phyloP scores from a whole-genome alignment of 768 basidiomycete species.

The Leccinum longicurvipes region DNA sequence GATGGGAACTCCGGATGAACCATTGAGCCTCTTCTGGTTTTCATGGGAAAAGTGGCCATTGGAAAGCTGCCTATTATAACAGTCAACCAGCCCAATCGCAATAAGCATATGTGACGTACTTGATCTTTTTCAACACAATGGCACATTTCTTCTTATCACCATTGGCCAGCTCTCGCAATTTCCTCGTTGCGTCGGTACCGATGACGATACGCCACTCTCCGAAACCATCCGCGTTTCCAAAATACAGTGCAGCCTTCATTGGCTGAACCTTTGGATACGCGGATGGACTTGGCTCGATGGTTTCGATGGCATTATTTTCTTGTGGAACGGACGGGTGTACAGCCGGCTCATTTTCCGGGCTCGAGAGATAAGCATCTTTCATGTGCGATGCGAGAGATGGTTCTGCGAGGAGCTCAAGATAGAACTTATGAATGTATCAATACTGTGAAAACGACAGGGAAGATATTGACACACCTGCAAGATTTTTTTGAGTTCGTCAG shows the following conservation, averaged over 20 bases:
- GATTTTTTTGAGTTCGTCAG: constrained; percentile 22
- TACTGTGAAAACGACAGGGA: no score
- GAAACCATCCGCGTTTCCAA: constrained; percentile 55
- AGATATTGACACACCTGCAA: constrained; percentile 26
- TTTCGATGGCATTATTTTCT: background rate
- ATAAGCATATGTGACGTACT: constrained; percentile 42
- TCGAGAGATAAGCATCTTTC: constrained; percentile 9
- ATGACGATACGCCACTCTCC: constrained; percentile 64
- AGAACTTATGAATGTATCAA: constrained; percentile 21
- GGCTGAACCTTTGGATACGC: constrained; percentile 51
- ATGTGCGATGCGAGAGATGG: constrained; percentile 11
- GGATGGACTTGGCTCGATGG: constrained; percentile 13
- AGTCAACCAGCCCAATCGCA: background rate
- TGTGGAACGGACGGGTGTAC: background rate
- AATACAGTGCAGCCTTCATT: constrained; percentile 58
- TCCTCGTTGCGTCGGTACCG: constrained; percentile 45
- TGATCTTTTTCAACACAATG: constrained; percentile 67
- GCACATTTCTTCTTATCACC: constrained; percentile 45
- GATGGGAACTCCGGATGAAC: constrained; percentile 48
- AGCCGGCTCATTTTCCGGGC: background rate
- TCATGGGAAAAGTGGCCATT: constrained; percentile 65
- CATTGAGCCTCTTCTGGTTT: constrained; percentile 60
- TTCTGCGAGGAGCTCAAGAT: constrained; percentile 18
- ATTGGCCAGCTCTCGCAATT: constrained; percentile 46
- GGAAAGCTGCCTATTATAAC: constrained; percentile 54